Evolutionary conservation across 768 basidiomycete genomes (phyloP).

Genomic region (Hericium alpestre): DNA sequence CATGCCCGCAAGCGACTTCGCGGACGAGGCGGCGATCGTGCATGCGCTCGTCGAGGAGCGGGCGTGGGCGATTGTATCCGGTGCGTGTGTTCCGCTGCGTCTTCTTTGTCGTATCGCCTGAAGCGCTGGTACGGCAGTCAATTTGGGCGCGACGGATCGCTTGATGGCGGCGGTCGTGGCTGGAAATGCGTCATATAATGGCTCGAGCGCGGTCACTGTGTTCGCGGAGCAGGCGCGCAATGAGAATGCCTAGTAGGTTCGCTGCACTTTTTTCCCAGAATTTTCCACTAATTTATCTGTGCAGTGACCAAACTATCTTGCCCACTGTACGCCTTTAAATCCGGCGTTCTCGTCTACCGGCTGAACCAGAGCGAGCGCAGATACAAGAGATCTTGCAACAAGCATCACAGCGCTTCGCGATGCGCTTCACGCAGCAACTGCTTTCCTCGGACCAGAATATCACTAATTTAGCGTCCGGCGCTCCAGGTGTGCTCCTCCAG

Average conservation of each 20-base stretch:
- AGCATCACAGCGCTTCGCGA: conserved; percentile 26
- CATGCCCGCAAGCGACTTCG: conserved; percentile 32
- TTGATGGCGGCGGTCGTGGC: conserved; percentile 14
- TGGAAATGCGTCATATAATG: conserved; percentile 34
- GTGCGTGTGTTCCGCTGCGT: conserved; percentile 24
- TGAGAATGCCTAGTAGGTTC: conserved; percentile 43
- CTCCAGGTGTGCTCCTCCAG: conserved; percentile 38
- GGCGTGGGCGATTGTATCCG: conserved; percentile 44
- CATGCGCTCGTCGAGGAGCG: conserved; percentile 36
- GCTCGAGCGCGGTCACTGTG: conserved; percentile 37
- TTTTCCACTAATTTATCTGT: not conserved
- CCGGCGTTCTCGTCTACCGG: not conserved
- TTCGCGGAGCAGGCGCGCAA: conserved; percentile 41
- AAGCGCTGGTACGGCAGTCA: conserved; percentile 24
- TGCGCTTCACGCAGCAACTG: conserved; percentile 23
- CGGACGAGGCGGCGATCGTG: conserved; percentile 33
- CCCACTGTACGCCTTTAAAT: no score
- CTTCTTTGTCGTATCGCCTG: not conserved
- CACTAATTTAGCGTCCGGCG: conserved; percentile 28
- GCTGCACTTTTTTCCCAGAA: not conserved
- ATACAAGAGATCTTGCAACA: not conserved
- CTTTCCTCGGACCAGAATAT: conserved; percentile 17
- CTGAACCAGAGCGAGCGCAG: not conserved
- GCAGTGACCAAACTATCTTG: not conserved
- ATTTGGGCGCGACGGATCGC: conserved; percentile 18